Evolutionary conservation across 441 rosid genomes (phyloP), one percentile per base, ranked within the genome.

Genomic region (Corymbia citriodora): DNA sequence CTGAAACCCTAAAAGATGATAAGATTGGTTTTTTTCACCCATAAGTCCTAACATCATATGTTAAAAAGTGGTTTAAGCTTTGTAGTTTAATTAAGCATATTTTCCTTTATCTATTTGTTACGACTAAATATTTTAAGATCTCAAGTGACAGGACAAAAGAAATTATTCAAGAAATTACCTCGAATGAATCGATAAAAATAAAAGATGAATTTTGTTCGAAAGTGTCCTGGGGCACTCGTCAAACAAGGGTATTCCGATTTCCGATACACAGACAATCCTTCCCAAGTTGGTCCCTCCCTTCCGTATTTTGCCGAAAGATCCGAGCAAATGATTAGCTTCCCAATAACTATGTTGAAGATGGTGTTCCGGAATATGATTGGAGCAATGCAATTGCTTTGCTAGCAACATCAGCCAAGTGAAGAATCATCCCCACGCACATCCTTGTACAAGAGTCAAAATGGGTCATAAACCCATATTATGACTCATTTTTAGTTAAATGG

Each of bases 161-260:
- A 12, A 72, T 36, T 72, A 33, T 0, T 18, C 27, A 0, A 72
- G 31, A 18, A 5, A 18, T 36, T 36, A 19, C 14, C 3, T 0
- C 15, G 7, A 19, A 33, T 72, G 48, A 72, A 18, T 72, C 23
- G 25, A 72, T 0, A 18, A 10, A 10, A 36, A 19, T 0, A 72
- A 36, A 10, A 0, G 10, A 9, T 2, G 19, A 0, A 4, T 3
- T 70, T 70, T 33, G 12, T 70, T 33, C 7, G 0, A 70, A 18
- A 33, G 1, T 33, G 14, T 14, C 17, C 11, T 8, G 15, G 9
- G 33, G 9, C 7, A 40, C 11, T 10, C 12, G 48, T 72, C 27
- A 72, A 72, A 33, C 25, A 72, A 72, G 2, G 7, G 10, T 36
- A 19, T 5, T 2, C 13, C 0, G 49, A 36, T 18, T 18, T 33